These are phyloP conservation scores for Fusarium liriodendri DNA, from an alignment of 2,329 filamentous ascomycete species.

Conservation along the genomic window DNA sequence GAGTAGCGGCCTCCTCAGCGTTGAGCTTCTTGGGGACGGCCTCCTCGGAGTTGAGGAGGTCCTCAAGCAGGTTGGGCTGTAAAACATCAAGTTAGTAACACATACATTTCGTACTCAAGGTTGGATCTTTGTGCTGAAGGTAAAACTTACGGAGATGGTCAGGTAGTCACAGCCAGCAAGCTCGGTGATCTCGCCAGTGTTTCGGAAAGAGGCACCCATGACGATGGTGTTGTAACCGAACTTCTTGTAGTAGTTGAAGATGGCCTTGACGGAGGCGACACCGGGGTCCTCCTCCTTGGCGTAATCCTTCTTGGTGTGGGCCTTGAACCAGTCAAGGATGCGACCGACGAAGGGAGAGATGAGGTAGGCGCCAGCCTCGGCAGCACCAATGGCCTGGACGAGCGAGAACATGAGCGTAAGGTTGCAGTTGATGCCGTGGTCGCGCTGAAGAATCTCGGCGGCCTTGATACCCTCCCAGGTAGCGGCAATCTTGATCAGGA, in stretches of 20 bases:
- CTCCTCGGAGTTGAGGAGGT: slow-evolving; percentile 86
- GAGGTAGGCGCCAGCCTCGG: slow-evolving; percentile 94
- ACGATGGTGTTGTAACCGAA: slow-evolving; percentile 99
- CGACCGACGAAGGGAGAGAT: slow-evolving; percentile 99
- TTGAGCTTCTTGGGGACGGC: slow-evolving; percentile 94
- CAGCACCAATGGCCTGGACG: slow-evolving; percentile 93
- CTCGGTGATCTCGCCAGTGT: slow-evolving; percentile 95
- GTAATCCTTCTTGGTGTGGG: slow-evolving; percentile 93
- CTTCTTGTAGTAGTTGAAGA: slow-evolving; percentile 99
- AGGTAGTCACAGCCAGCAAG: slow-evolving; percentile 98
- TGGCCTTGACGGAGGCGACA: slow-evolving; percentile 90
- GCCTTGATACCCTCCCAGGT: slow-evolving; percentile 99
- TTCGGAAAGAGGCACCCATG: slow-evolving; percentile 99
- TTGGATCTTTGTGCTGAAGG: neutral
- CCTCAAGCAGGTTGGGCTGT: slow-evolving; percentile 91
- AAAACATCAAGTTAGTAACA: slow-evolving; percentile 20
- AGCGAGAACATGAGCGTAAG: slow-evolving; percentile 98
- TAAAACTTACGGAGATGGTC: slow-evolving; percentile 84
- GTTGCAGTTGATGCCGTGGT: slow-evolving; percentile 98
- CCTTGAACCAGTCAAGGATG: slow-evolving; percentile 99
- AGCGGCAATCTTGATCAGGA: slow-evolving; percentile 98
- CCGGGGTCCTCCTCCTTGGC: slow-evolving; percentile 90
- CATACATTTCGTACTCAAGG: slow-evolving; percentile 4
- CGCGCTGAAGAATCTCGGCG: slow-evolving; percentile 93
- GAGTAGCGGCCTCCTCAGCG: slow-evolving; percentile 69